These are phyloP conservation scores for Ananas comosus DNA, from an alignment of 176 grass and related monocot genomes.

Conservation along the genomic window DNA sequence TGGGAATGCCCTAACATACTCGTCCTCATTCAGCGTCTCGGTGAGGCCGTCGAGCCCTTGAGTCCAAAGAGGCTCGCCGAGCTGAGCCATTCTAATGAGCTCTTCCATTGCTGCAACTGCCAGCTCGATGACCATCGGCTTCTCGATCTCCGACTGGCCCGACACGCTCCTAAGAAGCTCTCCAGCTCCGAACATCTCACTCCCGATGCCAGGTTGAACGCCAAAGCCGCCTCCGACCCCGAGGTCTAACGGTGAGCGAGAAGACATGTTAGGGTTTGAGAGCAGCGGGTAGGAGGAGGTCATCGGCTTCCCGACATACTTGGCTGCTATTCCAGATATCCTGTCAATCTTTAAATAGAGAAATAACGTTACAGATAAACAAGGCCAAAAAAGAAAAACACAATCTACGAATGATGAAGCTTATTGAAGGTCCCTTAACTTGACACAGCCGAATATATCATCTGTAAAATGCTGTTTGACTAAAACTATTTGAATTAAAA, in stretches of 20 bases:
- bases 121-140: conserved; percentile 68
- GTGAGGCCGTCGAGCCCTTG: conserved; percentile 7
- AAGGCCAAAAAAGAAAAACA: too few relatives aligned
- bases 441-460: too few relatives aligned
- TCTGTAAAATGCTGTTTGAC: too few relatives aligned
- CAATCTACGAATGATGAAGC: too few relatives aligned
- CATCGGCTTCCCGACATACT: conserved; percentile 56
- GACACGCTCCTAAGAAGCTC: conserved; percentile 35
- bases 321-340: conserved; percentile 76
- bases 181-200: conserved; percentile 37
- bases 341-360: conserved; percentile 43
- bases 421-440: too few relatives aligned
- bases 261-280: conserved; percentile 16
- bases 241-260: conserved; percentile 50
- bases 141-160: conserved; percentile 51
- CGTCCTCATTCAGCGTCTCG: conserved; percentile 54
- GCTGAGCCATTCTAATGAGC: conserved; percentile 63
- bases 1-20: conserved; percentile 50
- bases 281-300: conserved; percentile 8
- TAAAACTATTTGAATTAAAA: too few relatives aligned
- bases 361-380: background rate
- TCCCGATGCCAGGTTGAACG: conserved; percentile 6
- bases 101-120: conserved; percentile 92
- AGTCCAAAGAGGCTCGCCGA: conserved; percentile 58
- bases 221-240: conserved; percentile 38